These are phyloP conservation scores for Glycyrrhiza uralensis DNA, from an alignment of 306 rosid species.

Conservation along the genomic window DNA sequence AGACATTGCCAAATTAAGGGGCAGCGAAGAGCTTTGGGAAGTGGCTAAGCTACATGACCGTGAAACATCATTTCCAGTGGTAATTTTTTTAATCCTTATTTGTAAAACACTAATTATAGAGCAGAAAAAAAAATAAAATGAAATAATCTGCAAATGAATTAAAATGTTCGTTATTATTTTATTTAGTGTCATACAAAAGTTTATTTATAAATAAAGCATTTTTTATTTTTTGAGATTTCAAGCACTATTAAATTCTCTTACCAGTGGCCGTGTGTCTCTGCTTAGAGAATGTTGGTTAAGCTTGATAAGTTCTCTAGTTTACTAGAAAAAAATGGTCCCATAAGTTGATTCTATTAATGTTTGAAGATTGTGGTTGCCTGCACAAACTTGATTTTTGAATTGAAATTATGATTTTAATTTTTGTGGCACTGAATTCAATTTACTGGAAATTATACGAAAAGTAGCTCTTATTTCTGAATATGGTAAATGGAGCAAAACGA, in stretches of 20 bases:
- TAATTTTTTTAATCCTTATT: conserved; percentile 24
- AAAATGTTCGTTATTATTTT: conserved; percentile 1
- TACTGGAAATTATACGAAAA: not conserved
- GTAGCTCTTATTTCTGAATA: not conserved
- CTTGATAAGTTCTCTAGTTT: not conserved
- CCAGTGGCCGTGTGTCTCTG: not conserved
- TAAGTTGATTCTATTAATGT: not conserved
- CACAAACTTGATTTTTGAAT: not conserved
- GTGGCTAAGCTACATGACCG: conserved; percentile 74
- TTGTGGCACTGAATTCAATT: not conserved
- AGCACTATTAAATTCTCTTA: not conserved
- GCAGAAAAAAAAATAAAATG: not conserved
- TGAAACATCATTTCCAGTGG: conserved; percentile 57
- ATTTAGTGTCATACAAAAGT: not conserved
- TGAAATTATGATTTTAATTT: not conserved
- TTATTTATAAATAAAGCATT: not conserved
- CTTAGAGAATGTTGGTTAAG: not conserved
- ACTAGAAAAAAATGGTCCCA: not conserved
- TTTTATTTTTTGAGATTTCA: not conserved
- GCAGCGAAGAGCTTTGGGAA: conserved; percentile 75
- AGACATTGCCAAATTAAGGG: conserved; percentile 67
- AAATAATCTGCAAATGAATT: not conserved
- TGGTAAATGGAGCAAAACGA: not conserved
- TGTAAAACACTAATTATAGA: not conserved
- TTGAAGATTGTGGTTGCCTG: not conserved